These are phyloP conservation scores for Ceratobasidium sp. DNA, from an alignment of 1,284 basidiomycete species.

Conservation along the genomic window DNA sequence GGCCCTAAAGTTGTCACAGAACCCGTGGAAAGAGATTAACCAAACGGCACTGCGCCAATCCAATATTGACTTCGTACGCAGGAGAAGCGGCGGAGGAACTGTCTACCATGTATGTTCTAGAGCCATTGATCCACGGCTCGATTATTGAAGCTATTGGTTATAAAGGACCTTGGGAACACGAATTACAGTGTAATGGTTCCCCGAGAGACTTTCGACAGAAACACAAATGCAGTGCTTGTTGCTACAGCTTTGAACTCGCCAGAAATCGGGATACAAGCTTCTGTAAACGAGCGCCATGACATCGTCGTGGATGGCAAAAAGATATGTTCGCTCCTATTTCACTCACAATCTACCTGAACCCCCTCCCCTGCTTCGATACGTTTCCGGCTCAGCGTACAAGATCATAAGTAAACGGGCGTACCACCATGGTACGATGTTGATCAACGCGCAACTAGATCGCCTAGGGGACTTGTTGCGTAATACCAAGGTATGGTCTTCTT, in stretches of 20 bases:
- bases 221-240: conserved; percentile 83
- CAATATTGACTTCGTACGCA: conserved; percentile 84
- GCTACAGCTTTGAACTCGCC: conserved; percentile 78
- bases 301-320: conserved; percentile 86
- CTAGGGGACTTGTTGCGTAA: conserved; percentile 80
- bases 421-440: conserved; percentile 99
- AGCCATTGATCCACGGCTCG: conserved; percentile 5
- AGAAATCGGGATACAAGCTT: conserved; percentile 74
- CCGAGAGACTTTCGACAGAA: conserved; percentile 83
- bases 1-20: conserved; percentile 66
- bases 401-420: conserved; percentile 92
- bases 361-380: conserved; percentile 64
- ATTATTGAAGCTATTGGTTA: conserved; percentile 11
- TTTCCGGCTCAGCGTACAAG: conserved; percentile 98
- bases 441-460: conserved; percentile 80
- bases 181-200: conserved; percentile 97
- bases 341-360: conserved; percentile 35
- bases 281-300: conserved; percentile 92
- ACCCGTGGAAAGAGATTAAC: conserved; percentile 98
- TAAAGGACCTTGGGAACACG: conserved; percentile 94
- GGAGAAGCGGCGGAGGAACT: conserved; percentile 96
- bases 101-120: conserved; percentile 88
- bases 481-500: conserved; percentile 68
- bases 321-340: conserved; percentile 69
- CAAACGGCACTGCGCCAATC: conserved; percentile 65